Evolutionary conservation across 2,329 filamentous ascomycete species (phyloP), one percentile per base, ranked within the genome.

Genomic region (Penicillium sp.): DNA sequence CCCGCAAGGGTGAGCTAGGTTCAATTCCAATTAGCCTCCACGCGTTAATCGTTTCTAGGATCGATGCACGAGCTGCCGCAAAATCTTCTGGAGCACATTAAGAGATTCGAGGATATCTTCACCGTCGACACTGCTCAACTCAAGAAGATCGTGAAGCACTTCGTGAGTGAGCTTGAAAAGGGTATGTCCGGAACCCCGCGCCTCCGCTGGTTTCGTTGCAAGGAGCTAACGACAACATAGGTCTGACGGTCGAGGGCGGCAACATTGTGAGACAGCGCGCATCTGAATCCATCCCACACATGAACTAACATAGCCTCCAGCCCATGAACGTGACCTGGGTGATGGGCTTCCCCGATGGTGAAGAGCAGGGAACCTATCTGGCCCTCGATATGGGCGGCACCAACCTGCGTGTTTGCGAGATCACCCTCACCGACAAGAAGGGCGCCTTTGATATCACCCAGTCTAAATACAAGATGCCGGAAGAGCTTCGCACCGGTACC

Each of bases 311-410:
- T 52, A n/a, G 33, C 42, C 63, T 21, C 28, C 49, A 95, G 90
- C 92, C 93, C 54, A 96, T 97, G 93, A 96, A 96, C 76, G 89
- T 93, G 53, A 95, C 92, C 51, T 96, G 93, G 93, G 91, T 95
- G 58, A 91, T 95, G 85, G 84, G 84, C 43, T 90, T 90, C 72
- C 93, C 93, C 21, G 88, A 87, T 69, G 93, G 93, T 60, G 74
- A 92, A 61, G 93, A 96, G 74, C 89, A 85, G 8, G 93, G 93
- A 56, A 94, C 87, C 13, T 96, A 86, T 72, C 80, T 97, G 36
- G 91, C 93, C 50, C 81, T 97, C 39, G 93, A 97, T 70, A 95
- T 97, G 88, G 93, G 93, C 52, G 93, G 93, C 65, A 97, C 93
- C 67, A 97, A 97, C 74, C 78, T 96, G 57, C 88, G 93, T 70